These are phyloP conservation scores for Microascus cirrosus DNA, from an alignment of 2,329 filamentous ascomycete species.

Conservation along the genomic window DNA sequence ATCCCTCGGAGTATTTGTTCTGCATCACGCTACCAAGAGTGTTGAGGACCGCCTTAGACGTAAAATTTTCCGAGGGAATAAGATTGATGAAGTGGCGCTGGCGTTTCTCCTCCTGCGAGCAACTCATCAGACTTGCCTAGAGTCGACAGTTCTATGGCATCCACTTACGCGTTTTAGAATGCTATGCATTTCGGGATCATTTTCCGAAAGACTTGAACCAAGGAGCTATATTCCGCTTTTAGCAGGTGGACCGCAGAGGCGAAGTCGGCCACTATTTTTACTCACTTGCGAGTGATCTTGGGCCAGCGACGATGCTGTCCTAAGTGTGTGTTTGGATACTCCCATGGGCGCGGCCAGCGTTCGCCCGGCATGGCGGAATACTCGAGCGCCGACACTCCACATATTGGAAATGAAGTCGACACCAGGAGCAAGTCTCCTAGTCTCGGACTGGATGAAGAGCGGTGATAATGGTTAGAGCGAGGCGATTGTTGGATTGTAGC, in stretches of 20 bases:
- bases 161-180: constrained; percentile 7
- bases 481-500: too few relatives aligned
- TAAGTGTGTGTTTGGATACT: not conserved
- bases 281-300: not conserved
- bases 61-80: constrained; percentile 93
- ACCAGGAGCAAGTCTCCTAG: not conserved
- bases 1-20: constrained; percentile 98
- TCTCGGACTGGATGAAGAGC: not conserved
- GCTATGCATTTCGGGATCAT: constrained; percentile 5
- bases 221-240: not conserved
- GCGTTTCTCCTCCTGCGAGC: constrained; percentile 71
- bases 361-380: not conserved
- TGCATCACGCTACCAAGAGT: constrained; percentile 91
- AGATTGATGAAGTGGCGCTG: constrained; percentile 99
- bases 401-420: not conserved
- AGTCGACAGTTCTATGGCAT: not conserved
- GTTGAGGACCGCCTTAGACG: constrained; percentile 84
- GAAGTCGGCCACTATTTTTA: not conserved
- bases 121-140: not conserved
- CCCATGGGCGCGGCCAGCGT: not conserved
- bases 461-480: too few relatives aligned
- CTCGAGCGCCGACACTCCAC: not conserved
- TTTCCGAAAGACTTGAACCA: not conserved
- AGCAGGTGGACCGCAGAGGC: not conserved
- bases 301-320: not conserved